These are phyloP conservation scores for Cordyceps fumosorosea DNA, from an alignment of 2,329 filamentous ascomycete species.

Conservation along the genomic window DNA sequence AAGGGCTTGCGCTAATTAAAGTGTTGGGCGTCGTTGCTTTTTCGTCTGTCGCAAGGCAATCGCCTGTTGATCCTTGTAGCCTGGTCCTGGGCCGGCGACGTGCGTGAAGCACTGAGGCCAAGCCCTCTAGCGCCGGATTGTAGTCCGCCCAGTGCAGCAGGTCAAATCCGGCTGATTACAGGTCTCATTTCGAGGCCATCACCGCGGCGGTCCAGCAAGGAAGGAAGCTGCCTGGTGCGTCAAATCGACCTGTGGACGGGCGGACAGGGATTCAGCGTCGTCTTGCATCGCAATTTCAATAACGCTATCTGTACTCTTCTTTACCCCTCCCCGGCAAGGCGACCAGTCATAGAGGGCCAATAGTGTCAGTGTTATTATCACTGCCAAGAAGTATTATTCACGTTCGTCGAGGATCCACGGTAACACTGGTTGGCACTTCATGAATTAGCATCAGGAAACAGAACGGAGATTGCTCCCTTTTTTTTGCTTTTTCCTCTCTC, in stretches of 20 bases:
- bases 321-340: neutral
- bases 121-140: too few species aligned
- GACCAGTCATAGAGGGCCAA: neutral
- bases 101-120: neutral
- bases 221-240: neutral
- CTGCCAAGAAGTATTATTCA: slow-evolving; percentile 1
- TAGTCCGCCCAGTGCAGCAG: neutral
- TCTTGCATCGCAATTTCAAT: neutral
- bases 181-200: neutral
- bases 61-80: too few species aligned
- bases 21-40: too few species aligned
- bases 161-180: neutral
- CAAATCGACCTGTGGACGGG: neutral
- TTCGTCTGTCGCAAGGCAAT: too few species aligned
- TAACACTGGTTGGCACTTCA: neutral
- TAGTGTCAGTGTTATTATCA: slow-evolving; percentile 1
- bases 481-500: neutral
- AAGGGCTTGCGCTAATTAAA: neutral
- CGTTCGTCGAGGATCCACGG: neutral
- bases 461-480: neutral
- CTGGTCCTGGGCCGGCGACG: neutral
- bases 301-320: neutral
- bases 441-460: neutral
- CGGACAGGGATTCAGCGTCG: neutral
- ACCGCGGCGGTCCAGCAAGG: neutral